These are phyloP conservation scores for Aspergillus jensenii DNA, from an alignment of 2,329 filamentous ascomycete species.

Conservation along the genomic window DNA sequence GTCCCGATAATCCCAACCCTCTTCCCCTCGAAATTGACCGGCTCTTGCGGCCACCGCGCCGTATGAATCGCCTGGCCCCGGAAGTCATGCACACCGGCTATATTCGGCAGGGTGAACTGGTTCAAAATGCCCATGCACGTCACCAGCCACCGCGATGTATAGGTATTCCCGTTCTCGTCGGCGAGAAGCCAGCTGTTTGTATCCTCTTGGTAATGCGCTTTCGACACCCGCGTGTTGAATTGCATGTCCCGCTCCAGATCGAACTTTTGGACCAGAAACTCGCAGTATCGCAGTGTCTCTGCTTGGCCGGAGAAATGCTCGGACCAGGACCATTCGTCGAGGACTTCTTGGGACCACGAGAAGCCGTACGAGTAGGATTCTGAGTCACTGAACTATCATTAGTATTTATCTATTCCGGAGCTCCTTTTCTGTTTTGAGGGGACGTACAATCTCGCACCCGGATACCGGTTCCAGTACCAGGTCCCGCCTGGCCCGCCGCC, in stretches of 20 bases:
- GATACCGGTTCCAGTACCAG: conserved; percentile 60
- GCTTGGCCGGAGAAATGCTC: conserved; percentile 27
- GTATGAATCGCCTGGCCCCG: conserved; percentile 56
- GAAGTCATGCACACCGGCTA: conserved; percentile 44
- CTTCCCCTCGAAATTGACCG: conserved; percentile 49
- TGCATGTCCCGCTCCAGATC: conserved; percentile 45
- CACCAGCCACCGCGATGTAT: conserved; percentile 47
- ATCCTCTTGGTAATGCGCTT: conserved; percentile 4
- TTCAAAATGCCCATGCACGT: conserved; percentile 49
- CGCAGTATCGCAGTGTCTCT: conserved; percentile 50
- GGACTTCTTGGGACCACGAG: conserved; percentile 28
- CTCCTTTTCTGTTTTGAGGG: too few relatives aligned
- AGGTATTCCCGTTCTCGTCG: conserved; percentile 42
- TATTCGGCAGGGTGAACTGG: conserved; percentile 45
- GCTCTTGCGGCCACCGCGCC: conserved; percentile 54
- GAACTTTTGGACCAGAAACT: conserved; percentile 46
- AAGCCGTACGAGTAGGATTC: conserved; percentile 56
- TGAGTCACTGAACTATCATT: conserved; percentile 45
- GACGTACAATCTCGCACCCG: conserved; percentile 45
- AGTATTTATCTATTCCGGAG: background rate
- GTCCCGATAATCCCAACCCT: conserved; percentile 56
- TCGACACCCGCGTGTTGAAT: conserved; percentile 46
- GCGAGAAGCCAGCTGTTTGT: conserved; percentile 44
- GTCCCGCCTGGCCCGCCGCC: conserved; percentile 53
- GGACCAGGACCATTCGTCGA: conserved; percentile 45